Evolutionary conservation across 148 eudicot genomes (phyloP).

Genomic region (Rhododendron kiyosumense): DNA sequence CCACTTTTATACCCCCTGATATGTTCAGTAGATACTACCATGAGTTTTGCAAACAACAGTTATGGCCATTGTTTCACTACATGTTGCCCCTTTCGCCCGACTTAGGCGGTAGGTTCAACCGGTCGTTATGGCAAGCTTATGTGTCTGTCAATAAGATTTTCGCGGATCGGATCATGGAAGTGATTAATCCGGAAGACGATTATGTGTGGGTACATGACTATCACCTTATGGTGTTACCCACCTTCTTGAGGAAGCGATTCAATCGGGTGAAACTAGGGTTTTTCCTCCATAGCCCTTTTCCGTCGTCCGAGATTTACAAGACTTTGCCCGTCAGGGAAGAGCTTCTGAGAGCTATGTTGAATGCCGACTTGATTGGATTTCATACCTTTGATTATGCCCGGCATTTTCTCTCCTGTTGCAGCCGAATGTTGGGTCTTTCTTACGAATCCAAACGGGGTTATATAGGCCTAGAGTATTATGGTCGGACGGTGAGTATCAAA

Average conservation of each 20-base stretch:
- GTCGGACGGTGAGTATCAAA: constrained; percentile 45
- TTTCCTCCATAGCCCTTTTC: constrained; percentile 48
- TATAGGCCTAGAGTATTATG: constrained; percentile 45
- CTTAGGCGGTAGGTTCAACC: constrained; percentile 42
- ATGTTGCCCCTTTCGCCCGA: constrained; percentile 48
- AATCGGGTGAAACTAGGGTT: constrained; percentile 44
- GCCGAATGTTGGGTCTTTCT: constrained; percentile 44
- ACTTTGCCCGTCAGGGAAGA: constrained; percentile 47
- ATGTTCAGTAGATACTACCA: constrained; percentile 34
- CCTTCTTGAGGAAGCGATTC: constrained; percentile 47
- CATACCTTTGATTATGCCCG: constrained; percentile 50
- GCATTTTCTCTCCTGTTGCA: constrained; percentile 46
- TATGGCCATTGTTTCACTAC: constrained; percentile 50
- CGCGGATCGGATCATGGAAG: constrained; percentile 55
- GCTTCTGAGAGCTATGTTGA: constrained; percentile 37
- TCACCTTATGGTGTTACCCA: constrained; percentile 48
- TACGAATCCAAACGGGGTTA: constrained; percentile 51
- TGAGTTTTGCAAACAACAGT: constrained; percentile 43
- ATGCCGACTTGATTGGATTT: constrained; percentile 46
- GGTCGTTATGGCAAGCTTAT: constrained; percentile 45
- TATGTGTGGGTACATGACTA: constrained; percentile 49
- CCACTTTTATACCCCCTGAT: constrained; percentile 40
- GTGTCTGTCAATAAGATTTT: constrained; percentile 48
- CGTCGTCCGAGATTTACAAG: constrained; percentile 43
- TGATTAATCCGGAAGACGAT: constrained; percentile 50